phyloP scores from a whole-genome alignment of 2,329 filamentous ascomycete species.

The Beauveria bassiana region DNA sequence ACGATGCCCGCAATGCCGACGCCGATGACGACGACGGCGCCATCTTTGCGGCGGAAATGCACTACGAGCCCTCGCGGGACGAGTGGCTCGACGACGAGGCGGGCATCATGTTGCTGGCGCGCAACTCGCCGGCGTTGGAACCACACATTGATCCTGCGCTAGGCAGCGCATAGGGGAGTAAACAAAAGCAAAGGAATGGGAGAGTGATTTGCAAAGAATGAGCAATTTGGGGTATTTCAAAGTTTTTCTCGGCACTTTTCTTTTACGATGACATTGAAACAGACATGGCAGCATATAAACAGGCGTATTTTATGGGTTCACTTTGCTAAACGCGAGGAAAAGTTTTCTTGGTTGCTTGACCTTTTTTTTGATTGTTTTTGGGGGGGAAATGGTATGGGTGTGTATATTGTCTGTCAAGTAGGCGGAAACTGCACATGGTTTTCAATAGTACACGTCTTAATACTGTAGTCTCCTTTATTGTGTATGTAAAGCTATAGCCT shows the following conservation, averaged over 20 bases:
- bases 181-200: too few species aligned
- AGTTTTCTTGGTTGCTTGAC: background rate
- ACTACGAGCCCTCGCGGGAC: constrained; percentile 25
- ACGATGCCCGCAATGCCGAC: constrained; percentile 4
- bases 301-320: background rate
- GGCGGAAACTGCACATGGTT: background rate
- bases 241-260: too few species aligned
- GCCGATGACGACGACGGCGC: constrained; percentile 17
- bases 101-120: constrained; percentile 33
- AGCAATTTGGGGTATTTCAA: background rate
- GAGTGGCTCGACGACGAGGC: constrained; percentile 38
- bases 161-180: background rate
- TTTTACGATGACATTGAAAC: too few species aligned
- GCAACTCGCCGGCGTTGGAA: constrained; percentile 20
- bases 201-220: too few species aligned
- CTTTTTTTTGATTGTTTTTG: background rate
- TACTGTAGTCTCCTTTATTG: background rate
- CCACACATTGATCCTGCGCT: constrained; percentile 27
- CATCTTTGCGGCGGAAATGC: constrained; percentile 27
- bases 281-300: too few species aligned
- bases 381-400: background rate
- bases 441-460: too few species aligned
- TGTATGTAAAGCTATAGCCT: background rate
- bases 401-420: background rate
- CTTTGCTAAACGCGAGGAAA: background rate